Conservation (phyloP, 2,329 filamentous ascomycete species). For the Rosellinia necatrix region DNA sequence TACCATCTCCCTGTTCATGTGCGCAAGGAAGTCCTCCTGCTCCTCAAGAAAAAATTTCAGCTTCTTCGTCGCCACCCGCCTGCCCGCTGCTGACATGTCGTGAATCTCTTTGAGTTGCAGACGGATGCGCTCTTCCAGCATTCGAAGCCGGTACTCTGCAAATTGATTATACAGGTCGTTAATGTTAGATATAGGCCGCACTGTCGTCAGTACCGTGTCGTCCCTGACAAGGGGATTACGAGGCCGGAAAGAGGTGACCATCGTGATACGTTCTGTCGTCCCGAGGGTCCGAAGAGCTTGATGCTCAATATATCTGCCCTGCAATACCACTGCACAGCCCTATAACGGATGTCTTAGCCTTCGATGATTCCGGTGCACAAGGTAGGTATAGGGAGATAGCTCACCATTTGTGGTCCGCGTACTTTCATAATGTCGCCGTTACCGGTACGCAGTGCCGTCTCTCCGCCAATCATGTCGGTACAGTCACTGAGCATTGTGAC, state of each 20-base stretch:
- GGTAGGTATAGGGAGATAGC: constrained; percentile 31
- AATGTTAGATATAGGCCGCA: constrained; percentile 62
- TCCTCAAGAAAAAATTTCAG: constrained; percentile 42
- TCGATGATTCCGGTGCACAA: background rate
- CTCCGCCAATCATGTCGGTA: constrained; percentile 65
- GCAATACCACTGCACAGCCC: constrained; percentile 67
- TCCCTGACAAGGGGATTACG: constrained; percentile 58
- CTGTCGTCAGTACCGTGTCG: constrained; percentile 64
- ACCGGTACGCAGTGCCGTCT: constrained; percentile 63
- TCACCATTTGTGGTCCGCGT: constrained; percentile 63
- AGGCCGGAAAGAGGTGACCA: constrained; percentile 69
- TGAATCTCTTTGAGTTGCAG: constrained; percentile 49
- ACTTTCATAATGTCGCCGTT: constrained; percentile 61
- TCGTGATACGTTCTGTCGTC: constrained; percentile 64
- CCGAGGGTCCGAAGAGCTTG: constrained; percentile 64
- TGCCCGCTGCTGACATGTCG: constrained; percentile 38
- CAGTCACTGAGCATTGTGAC: constrained; percentile 71
- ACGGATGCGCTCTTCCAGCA: constrained; percentile 62
- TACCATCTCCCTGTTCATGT: constrained; percentile 43
- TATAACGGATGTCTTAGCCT: constrained; percentile 34
- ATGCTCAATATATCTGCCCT: constrained; percentile 70
- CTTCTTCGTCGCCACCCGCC: constrained; percentile 36
- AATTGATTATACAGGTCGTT: constrained; percentile 65
- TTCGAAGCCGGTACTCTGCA: constrained; percentile 65
- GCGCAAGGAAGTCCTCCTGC: constrained; percentile 42